Conservation (phyloP, 2,329 filamentous ascomycete genomes). For the Trichoderma sp. region DNA sequence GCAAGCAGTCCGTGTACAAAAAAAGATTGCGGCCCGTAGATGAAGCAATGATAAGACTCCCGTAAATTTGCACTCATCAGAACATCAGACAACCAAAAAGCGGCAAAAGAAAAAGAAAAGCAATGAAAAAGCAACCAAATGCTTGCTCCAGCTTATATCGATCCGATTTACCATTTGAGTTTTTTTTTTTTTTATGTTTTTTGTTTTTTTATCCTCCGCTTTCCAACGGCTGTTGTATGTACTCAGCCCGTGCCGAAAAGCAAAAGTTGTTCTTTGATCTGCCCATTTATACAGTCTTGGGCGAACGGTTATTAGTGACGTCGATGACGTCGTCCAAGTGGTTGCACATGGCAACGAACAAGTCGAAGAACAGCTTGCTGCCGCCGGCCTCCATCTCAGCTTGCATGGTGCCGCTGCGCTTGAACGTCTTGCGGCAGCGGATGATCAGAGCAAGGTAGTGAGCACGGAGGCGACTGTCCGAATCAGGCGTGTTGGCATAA, state of each 20-base stretch:
- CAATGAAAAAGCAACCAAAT: conserved; percentile 38
- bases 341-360: conserved; percentile 98
- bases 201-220: conserved; percentile 20
- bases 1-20: background rate
- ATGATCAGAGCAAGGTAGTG: conserved; percentile 98
- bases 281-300: conserved; percentile 52
- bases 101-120: conserved; percentile 42
- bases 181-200: conserved; percentile 19
- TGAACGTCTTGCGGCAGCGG: conserved; percentile 94
- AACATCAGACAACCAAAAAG: conserved; percentile 48
- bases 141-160: conserved; percentile 43
- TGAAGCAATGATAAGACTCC: conserved; percentile 34
- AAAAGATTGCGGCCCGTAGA: conserved; percentile 1
- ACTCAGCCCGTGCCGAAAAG: conserved; percentile 27
- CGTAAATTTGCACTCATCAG: conserved; percentile 42
- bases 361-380: conserved; percentile 92
- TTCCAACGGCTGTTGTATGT: conserved; percentile 22
- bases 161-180: background rate
- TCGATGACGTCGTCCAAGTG: conserved; percentile 95
- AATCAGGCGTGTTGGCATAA: conserved; percentile 91
- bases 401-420: conserved; percentile 98
- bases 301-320: conserved; percentile 66
- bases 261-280: conserved; percentile 16
- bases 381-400: conserved; percentile 94
- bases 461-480: conserved; percentile 87